These are phyloP conservation scores for Monosporascus sp. DNA, from an alignment of 2,329 filamentous ascomycete genomes.

Conservation along the genomic window DNA sequence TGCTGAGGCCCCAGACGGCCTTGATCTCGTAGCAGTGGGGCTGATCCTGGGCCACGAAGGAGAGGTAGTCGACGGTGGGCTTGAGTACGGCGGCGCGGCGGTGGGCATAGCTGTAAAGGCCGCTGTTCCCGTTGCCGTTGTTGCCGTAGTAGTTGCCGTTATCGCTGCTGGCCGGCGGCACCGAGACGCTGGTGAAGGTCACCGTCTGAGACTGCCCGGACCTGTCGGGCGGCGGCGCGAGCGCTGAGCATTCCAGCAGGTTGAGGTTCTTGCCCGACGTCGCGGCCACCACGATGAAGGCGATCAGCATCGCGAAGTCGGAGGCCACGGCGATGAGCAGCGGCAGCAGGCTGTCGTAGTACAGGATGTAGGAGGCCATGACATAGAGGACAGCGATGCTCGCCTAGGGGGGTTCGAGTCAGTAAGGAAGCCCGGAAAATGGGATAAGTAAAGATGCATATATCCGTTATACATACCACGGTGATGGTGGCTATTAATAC, in stretches of 20 bases:
- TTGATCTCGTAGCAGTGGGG: constrained; percentile 78
- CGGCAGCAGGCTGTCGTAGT: constrained; percentile 69
- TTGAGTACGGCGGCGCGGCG: constrained; percentile 20
- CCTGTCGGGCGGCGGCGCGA: constrained; percentile 32
- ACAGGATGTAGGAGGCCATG: constrained; percentile 74
- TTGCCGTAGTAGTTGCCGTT: background rate
- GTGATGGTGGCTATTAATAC: constrained; percentile 73
- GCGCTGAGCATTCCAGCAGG: constrained; percentile 63
- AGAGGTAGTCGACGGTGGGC: constrained; percentile 27
- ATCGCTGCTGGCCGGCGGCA: background rate
- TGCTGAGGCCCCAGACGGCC: constrained; percentile 79
- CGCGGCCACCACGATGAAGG: constrained; percentile 70
- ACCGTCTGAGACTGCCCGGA: constrained; percentile 22
- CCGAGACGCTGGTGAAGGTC: constrained; percentile 19
- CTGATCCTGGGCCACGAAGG: constrained; percentile 47
- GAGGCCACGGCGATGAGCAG: constrained; percentile 62
- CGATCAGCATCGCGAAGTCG: constrained; percentile 67
- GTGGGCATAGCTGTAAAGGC: constrained; percentile 17
- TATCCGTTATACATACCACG: constrained; percentile 55
- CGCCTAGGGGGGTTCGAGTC: constrained; percentile 46
- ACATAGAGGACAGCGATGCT: constrained; percentile 76
- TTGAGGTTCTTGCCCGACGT: constrained; percentile 76
- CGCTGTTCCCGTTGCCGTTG: background rate
- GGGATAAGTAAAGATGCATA: background rate
- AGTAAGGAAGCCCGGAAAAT: background rate